Base-by-base conservation (phyloP, 2,329 filamentous ascomycete species). In the Escovopsis sp. region DNA sequence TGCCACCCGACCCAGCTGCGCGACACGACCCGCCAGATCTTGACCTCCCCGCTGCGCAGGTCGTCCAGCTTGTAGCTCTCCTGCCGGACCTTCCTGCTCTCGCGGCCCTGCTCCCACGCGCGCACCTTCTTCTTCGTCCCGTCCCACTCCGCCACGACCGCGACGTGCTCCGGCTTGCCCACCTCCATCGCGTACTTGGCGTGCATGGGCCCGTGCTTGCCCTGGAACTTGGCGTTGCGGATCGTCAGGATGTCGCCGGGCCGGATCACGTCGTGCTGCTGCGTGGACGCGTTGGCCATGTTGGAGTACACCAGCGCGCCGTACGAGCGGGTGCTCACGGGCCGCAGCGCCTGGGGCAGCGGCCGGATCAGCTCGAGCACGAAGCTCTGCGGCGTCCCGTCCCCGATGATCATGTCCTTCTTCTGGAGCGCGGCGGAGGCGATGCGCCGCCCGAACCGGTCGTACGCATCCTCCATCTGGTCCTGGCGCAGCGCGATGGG, bases 121-220 rank as follows among this genome's bases (percentile, higher is more conserved):
- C 88, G 70, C 24, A 98, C 81, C 71, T 96, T 95, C 72, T 94
- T 94, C 74, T 95, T 94, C 34, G 86, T 94, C 3, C 91, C 91
- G 59, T 98, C 91, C 91, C 91, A 98, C 59, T 98, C 91, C 9
- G 86, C 76, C 4, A 98, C 89, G 2, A 98, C 67, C 2, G 76
- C 91, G 0, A 96, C 89, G 54, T 98, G 91, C 48, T 89, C 85
- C 4, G 76, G 76, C 57, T 85, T 91, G 49, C 87, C 88, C 1
- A 95, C 84, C 51, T 98, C 91, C 40, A 77, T 68, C 39, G 72
- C 80, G 60, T 98, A 98, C 60, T 95, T 96, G 50, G 84, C 82
- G 57, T 96, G 88, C 83, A 98, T 88, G 5, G 87, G 75, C 1
- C 91, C 91, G 51, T 89, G 85, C 61, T 95, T 94, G 45, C 91